Evolutionary conservation across 139 green algal species (phyloP).

Genomic region (Chlamydomonas schloesseri): DNA sequence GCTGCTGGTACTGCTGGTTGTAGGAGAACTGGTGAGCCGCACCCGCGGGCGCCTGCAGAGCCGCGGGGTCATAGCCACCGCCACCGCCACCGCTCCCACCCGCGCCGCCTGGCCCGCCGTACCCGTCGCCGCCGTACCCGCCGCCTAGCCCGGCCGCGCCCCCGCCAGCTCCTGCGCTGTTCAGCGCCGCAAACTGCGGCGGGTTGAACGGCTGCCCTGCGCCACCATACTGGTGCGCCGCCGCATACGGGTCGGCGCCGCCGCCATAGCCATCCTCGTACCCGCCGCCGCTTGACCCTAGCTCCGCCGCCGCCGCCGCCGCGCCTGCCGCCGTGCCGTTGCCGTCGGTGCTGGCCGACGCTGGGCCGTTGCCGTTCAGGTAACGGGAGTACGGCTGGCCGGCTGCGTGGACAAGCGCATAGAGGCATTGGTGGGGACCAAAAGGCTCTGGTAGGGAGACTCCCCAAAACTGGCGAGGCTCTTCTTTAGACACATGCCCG

Average conservation of each 20-base stretch:
- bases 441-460: no score
- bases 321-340: not conserved
- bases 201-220: no score
- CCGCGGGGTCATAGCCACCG: not conserved
- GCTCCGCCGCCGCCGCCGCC: not conserved
- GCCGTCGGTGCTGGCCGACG: not conserved
- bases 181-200: not conserved
- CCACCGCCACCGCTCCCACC: not conserved
- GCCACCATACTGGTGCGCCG: no score
- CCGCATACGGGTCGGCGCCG: no score
- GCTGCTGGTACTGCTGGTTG: not conserved
- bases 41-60: not conserved
- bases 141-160: no score
- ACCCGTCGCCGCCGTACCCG: not conserved
- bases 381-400: conserved; percentile 39
- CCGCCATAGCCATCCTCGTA: no score
- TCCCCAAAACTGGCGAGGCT: no score
- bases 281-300: not conserved
- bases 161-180: no score
- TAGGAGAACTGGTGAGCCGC: not conserved
- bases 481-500: no score
- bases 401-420: no score
- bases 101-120: not conserved
- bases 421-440: no score
- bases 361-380: not conserved